Conservation (phyloP, 768 basidiomycete genomes). For the Rubroboletus satanas region DNA sequence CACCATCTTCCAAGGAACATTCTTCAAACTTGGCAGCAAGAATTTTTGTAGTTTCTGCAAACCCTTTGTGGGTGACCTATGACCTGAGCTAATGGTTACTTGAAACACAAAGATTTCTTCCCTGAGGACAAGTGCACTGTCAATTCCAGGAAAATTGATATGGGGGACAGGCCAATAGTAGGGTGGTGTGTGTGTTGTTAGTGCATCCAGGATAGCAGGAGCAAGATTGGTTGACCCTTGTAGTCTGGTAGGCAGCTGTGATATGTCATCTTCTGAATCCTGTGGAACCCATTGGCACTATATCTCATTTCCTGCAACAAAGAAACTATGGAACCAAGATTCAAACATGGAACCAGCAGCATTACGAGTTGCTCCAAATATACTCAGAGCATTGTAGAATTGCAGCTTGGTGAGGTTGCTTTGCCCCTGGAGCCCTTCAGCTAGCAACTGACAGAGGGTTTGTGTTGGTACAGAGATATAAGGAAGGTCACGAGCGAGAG, state of each 20-base stretch:
- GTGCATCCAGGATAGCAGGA: neutral
- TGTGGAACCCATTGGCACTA: neutral
- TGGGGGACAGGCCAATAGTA: neutral
- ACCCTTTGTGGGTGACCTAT: neutral
- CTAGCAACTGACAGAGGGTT: neutral
- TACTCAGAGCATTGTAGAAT: neutral
- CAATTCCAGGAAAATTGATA: neutral
- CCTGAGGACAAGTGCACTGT: neutral
- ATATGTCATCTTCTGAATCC: no score
- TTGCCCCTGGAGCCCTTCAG: neutral
- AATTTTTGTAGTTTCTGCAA: neutral
- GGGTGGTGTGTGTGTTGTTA: neutral
- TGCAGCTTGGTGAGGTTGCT: accelerated
- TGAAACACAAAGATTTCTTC: neutral
- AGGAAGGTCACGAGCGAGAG: neutral
- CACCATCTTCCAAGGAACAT: neutral
- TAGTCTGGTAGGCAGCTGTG: neutral
- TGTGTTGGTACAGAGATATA: neutral
- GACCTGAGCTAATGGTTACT: neutral
- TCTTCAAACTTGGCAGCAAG: neutral
- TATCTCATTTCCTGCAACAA: neutral
- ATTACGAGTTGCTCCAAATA: neutral
- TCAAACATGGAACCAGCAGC: neutral
- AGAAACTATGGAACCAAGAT: no score
- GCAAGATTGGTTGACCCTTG: neutral